Evolutionary conservation across 495 filamentous ascomycete genomes (phyloP).

Genomic region (Xanthoparmelia taractica): DNA sequence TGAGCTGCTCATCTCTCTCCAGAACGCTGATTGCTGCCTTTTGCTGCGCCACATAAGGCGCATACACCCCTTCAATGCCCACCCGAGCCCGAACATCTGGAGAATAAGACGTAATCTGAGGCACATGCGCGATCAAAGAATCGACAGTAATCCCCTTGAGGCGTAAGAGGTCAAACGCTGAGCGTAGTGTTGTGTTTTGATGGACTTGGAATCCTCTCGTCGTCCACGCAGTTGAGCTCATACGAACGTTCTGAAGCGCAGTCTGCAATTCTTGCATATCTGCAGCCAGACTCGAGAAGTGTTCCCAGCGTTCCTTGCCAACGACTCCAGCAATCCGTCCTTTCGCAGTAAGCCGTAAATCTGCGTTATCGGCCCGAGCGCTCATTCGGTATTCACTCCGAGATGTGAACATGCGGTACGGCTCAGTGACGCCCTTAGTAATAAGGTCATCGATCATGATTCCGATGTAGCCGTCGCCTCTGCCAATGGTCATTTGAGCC

Average conservation of each 20-base stretch:
- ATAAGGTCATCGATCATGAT: slow-evolving; percentile 98
- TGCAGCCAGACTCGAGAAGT: slow-evolving; percentile 52
- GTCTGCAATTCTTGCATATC: slow-evolving; percentile 58
- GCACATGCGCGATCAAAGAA: slow-evolving; percentile 47
- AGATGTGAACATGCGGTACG: slow-evolving; percentile 97
- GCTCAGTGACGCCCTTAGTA: slow-evolving; percentile 94
- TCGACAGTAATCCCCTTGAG: slow-evolving; percentile 48
- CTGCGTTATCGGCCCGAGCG: slow-evolving; percentile 86
- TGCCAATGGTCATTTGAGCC: slow-evolving; percentile 56
- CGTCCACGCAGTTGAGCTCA: slow-evolving; percentile 57
- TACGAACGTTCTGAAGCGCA: slow-evolving; percentile 47
- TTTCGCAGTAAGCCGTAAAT: slow-evolving; percentile 72
- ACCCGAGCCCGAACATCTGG: slow-evolving; percentile 57
- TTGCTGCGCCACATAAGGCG: slow-evolving; percentile 72
- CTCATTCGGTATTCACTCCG: slow-evolving; percentile 92
- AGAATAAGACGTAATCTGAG: slow-evolving; percentile 46
- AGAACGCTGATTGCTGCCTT: slow-evolving; percentile 54
- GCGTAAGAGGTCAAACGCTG: slow-evolving; percentile 69
- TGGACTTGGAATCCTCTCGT: slow-evolving; percentile 59
- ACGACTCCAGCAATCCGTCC: slow-evolving; percentile 74
- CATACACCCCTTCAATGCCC: slow-evolving; percentile 72
- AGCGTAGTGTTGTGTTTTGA: slow-evolving; percentile 50
- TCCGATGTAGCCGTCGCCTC: slow-evolving; percentile 90
- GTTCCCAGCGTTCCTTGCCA: slow-evolving; percentile 65
- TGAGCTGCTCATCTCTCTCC: slow-evolving; percentile 66